These are phyloP conservation scores for Lactuca sativa DNA, from an alignment of 129 eudicot species.

Conservation along the genomic window DNA sequence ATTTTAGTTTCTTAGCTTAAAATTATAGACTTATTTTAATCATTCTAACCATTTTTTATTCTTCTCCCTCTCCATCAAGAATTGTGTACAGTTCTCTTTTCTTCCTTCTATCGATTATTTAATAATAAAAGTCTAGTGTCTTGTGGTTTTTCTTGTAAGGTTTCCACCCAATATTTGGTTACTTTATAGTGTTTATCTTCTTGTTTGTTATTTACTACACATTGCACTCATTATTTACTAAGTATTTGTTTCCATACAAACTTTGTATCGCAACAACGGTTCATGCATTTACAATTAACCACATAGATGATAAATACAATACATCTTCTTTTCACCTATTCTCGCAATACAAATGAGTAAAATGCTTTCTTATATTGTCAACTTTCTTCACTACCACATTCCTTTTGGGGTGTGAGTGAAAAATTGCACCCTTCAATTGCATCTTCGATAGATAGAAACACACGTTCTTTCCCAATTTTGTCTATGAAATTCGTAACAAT, in stretches of 20 bases:
- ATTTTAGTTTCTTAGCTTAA: too few species aligned
- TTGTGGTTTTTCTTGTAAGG: too few species aligned
- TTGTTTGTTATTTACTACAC: not conserved
- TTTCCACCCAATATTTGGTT: not conserved
- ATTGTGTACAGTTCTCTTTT: too few species aligned
- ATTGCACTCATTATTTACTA: not conserved
- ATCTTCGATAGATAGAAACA: constrained; percentile 71
- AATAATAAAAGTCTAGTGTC: too few species aligned
- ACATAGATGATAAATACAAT: constrained; percentile 10
- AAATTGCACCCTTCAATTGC: constrained; percentile 66
- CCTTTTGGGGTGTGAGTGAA: constrained; percentile 35
- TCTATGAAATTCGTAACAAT: constrained; percentile 57
- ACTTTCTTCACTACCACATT: constrained; percentile 3
- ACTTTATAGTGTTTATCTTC: too few species aligned
- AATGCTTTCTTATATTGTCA: not conserved
- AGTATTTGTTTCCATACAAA: constrained; percentile 5
- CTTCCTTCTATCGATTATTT: too few species aligned
- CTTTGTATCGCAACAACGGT: constrained; percentile 19
- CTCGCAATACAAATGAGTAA: not conserved
- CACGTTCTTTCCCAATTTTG: constrained; percentile 58
- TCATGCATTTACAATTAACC: constrained; percentile 24
- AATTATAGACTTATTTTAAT: too few species aligned
- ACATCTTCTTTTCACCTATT: constrained; percentile 11
- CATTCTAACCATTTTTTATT: too few species aligned
- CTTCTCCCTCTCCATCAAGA: too few species aligned